Evolutionary conservation across 129 eudicot species (phyloP).

Genomic region (Saussurea involucrata): DNA sequence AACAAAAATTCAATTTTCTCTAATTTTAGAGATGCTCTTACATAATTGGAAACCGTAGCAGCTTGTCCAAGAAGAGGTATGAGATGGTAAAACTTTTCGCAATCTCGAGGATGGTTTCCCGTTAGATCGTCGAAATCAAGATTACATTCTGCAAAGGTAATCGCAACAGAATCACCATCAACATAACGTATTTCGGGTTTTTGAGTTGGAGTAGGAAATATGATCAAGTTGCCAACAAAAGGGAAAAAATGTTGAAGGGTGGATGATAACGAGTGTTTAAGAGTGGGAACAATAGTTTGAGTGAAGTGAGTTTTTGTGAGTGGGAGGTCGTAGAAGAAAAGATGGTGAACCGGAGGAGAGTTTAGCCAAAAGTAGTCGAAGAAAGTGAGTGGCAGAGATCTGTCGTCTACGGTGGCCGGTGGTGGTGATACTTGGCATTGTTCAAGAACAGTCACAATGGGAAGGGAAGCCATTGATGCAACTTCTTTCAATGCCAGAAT

Average conservation of each 20-base stretch:
- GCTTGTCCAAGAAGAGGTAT: constrained; percentile 17
- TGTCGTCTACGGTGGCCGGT: background rate
- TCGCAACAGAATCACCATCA: constrained; percentile 16
- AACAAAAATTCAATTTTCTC: too few relatives aligned
- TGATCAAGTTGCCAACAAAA: constrained; percentile 29
- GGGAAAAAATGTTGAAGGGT: constrained; percentile 37
- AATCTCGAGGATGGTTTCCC: constrained; percentile 22
- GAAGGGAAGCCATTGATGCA: background rate
- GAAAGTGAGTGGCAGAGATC: constrained; percentile 29
- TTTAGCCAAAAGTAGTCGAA: constrained; percentile 42
- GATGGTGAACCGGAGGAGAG: constrained; percentile 31
- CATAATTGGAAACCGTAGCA: background rate
- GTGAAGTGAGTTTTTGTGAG: constrained; percentile 26
- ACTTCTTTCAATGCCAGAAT: too few relatives aligned
- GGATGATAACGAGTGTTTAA: constrained; percentile 35
- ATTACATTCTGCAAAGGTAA: constrained; percentile 25
- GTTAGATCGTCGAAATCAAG: constrained; percentile 26
- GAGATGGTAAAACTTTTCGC: constrained; percentile 29
- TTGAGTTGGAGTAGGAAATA: background rate
- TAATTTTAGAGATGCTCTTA: too few relatives aligned
- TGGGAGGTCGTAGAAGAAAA: constrained; percentile 31
- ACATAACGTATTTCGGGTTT: constrained; percentile 26
- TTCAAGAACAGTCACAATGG: constrained; percentile 19
- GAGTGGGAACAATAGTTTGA: constrained; percentile 24
- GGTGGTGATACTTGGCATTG: constrained; percentile 29